Conservation (phyloP, 768 basidiomycete species). For the Strobilomyces dryophilus region DNA sequence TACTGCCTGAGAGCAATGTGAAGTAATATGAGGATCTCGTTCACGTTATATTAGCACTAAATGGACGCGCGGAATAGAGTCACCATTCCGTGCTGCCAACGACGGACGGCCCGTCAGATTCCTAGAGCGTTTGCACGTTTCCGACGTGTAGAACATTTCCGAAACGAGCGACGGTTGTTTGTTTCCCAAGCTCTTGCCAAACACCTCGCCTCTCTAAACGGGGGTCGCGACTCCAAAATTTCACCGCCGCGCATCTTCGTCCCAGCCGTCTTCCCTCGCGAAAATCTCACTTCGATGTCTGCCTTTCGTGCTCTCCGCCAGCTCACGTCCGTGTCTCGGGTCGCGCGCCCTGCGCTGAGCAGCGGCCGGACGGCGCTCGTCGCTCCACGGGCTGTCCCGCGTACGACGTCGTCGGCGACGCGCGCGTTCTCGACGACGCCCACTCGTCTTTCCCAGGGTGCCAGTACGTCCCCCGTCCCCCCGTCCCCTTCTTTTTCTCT, state of each 20-base stretch:
- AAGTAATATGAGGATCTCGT: too few relatives aligned
- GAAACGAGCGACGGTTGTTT: conserved; percentile 25
- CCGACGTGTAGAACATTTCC: conserved; percentile 6
- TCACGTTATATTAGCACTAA: too few relatives aligned
- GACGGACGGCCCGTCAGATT: too few relatives aligned
- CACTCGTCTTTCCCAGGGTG: conserved; percentile 38
- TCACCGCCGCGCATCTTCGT: conserved; percentile 6
- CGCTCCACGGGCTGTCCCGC: conserved; percentile 11
- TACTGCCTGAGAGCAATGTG: too few relatives aligned
- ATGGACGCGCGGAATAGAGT: too few relatives aligned
- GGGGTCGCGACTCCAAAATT: conserved; percentile 12
- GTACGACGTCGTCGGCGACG: conserved; percentile 22
- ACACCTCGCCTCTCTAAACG: conserved; percentile 15
- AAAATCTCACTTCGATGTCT: conserved; percentile 44
- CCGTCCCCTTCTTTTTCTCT: too few relatives aligned
- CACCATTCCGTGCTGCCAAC: too few relatives aligned
- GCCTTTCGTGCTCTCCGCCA: conserved; percentile 59
- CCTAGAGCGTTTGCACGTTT: too few relatives aligned
- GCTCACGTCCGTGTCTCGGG: conserved; percentile 41
- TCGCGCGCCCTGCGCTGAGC: conserved; percentile 24
- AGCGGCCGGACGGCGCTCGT: conserved; percentile 22
- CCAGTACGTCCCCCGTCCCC: conserved; percentile 30
- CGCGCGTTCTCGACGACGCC: conserved; percentile 41
- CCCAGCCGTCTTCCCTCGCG: not conserved
- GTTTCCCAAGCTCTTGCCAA: conserved; percentile 31